Percentiles rank a stretch among this genome's conserved stretches.
Evolutionary conservation across 441 rosid genomes (phyloP).

Genomic region (Dalechampia spathulata): DNA sequence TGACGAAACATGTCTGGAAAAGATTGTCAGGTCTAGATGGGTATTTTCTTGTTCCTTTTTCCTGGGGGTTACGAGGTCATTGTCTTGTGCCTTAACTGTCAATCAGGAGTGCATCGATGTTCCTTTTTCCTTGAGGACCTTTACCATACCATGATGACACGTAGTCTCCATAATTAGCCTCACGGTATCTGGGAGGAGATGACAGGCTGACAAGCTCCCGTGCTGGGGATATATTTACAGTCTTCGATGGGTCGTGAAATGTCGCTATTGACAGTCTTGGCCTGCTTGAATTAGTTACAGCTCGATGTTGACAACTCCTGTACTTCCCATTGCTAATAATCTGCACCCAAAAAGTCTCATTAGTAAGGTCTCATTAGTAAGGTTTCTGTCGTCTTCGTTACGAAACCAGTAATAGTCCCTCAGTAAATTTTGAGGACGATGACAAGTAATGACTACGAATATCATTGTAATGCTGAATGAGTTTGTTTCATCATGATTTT

Average conservation of each 20-base stretch:
- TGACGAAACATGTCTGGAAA: too few species aligned
- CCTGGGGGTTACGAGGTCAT: too few species aligned
- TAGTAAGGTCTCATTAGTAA: too few species aligned
- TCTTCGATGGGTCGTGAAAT: slow-evolving; percentile 86
- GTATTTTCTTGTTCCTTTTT: too few species aligned
- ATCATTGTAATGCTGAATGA: too few species aligned
- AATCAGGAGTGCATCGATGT: slow-evolving; percentile 75
- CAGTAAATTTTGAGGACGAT: too few species aligned
- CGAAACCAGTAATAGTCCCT: too few species aligned
- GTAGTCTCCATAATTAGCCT: slow-evolving; percentile 52
- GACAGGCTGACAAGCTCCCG: slow-evolving; percentile 35
- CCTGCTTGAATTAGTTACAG: slow-evolving; percentile 50
- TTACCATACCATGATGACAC: slow-evolving; percentile 76
- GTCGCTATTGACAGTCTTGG: slow-evolving; percentile 73
- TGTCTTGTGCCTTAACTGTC: too few species aligned
- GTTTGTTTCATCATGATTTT: too few species aligned
- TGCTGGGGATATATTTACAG: slow-evolving; percentile 50
- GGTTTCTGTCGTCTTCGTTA: too few species aligned
- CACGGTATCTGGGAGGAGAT: slow-evolving; percentile 35
- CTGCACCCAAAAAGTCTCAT: slow-evolving; percentile 35
- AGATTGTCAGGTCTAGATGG: too few species aligned
- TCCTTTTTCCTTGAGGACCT: slow-evolving; percentile 78
- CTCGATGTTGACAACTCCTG: slow-evolving; percentile 62
- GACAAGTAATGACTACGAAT: too few species aligned
- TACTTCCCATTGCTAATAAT: slow-evolving; percentile 76